Conservation (phyloP, 345 rosid species). For the Salix udensis region DNA sequence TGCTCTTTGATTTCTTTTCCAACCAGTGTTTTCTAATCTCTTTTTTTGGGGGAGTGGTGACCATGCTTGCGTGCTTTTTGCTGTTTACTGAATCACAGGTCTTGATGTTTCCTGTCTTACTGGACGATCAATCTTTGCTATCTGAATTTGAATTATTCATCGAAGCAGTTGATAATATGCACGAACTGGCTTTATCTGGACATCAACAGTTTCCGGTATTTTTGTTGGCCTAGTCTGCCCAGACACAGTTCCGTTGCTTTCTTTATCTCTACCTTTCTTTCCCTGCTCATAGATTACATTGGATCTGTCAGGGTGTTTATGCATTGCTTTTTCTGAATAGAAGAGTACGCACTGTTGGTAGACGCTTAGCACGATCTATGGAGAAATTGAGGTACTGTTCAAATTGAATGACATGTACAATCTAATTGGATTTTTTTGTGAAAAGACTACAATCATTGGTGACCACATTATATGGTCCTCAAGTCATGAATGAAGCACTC, state of each 20-base stretch:
- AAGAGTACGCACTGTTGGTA: conserved; percentile 79
- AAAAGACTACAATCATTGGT: no score
- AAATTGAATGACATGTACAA: neutral
- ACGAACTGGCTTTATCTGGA: conserved; percentile 88
- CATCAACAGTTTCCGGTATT: conserved; percentile 89
- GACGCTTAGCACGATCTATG: conserved; percentile 81
- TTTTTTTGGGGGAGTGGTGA: neutral
- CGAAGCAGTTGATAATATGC: conserved; percentile 84
- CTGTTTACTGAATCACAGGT: conserved; percentile 48
- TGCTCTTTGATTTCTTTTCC: neutral
- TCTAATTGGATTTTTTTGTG: neutral
- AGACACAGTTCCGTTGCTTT: neutral
- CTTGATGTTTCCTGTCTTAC: conserved; percentile 85
- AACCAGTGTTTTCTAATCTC: neutral
- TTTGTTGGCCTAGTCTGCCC: conserved; percentile 11
- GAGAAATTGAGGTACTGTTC: conserved; percentile 76
- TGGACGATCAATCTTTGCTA: conserved; percentile 70
- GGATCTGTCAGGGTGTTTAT: conserved; percentile 68
- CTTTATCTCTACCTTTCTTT: conserved; percentile 4
- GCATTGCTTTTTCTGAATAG: conserved; percentile 86
- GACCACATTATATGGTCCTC: no score
- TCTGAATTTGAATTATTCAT: conserved; percentile 78
- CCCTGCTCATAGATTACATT: conserved; percentile 17
- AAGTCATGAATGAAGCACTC: neutral
- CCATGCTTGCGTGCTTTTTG: neutral